Evolutionary conservation across 1,284 basidiomycete genomes (phyloP), one percentile per base, ranked within the genome.

Genomic region (Trametes versicolor): DNA sequence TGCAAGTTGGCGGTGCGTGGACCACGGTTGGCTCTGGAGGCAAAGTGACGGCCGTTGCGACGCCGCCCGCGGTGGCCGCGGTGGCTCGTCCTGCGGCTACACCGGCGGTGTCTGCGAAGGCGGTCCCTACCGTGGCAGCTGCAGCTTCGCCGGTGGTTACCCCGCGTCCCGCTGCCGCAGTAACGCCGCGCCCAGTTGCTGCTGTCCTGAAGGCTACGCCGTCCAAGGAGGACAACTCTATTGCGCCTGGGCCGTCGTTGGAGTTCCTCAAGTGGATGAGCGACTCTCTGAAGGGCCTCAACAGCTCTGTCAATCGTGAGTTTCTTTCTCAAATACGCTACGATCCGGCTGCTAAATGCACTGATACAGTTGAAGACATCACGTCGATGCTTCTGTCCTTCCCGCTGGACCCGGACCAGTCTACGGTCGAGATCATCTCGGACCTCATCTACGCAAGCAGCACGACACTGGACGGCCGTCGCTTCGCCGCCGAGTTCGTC

Each of bases 241-340:
- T 87, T 27, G 75, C 84, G 15, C 79, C 88, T 9, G 68, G 68
- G 5, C 95, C 96, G 6, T 95, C 94, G 2, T 83, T 87, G 53
- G 97, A 99, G 63, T 99, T 99, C 80, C 80, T 99, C 73, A 91
- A 90, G 73, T 99, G 98, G 96, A 83, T 96, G 71, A 91, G 88
- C 70, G 93, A 95, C 65, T 91, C 95, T 2, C 80, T 99, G 61
- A 94, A 93, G 73, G 97, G 96, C 8, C 81, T 98, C 58, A 94
- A 93, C 73, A 87, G 76, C 70, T 85, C 89, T 23, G 92, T 96
- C 65, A 95, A 95, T 75, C 85, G 94, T 96, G 75, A 73, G 85
- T 79, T 17, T 36, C 63, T 63, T 65, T 63, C 54, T 23, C 27
- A 34, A 64, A 45, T 37, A 54, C 63, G 64, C 45, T n/a, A 52